Percentiles rank a stretch among this genome's conserved stretches.
These are phyloP conservation scores for Russula ochroleuca DNA, from an alignment of 768 basidiomycete genomes.

Conservation along the genomic window DNA sequence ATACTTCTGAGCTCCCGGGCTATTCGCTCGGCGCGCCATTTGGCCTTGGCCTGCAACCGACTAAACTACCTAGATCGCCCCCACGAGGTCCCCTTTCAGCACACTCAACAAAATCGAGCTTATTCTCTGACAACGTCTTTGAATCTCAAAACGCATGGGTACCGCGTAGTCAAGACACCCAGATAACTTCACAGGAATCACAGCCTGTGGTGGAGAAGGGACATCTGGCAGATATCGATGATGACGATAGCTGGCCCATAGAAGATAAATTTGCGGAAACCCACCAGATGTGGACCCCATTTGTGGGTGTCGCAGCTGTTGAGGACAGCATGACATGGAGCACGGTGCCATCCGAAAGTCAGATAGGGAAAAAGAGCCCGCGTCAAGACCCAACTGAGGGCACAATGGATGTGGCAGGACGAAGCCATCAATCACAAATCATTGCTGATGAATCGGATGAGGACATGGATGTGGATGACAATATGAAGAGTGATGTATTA, in stretches of 20 bases:
- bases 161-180: conserved; percentile 57
- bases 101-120: conserved; percentile 53
- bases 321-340: conserved; percentile 80
- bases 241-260: conserved; percentile 72
- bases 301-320: conserved; percentile 39
- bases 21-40: conserved; percentile 43
- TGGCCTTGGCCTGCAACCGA: conserved; percentile 41
- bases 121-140: conserved; percentile 49
- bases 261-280: conserved; percentile 57
- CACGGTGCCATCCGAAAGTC: conserved; percentile 58
- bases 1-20: conserved; percentile 37
- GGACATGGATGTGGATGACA: conserved; percentile 39
- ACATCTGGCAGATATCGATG: conserved; percentile 44
- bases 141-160: conserved; percentile 53
- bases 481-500: conserved; percentile 41
- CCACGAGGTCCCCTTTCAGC: conserved; percentile 37
- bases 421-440: conserved; percentile 12
- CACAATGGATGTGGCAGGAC: conserved; percentile 4
- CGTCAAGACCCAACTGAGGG: conserved; percentile 19
- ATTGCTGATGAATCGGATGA: conserved; percentile 28
- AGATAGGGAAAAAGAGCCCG: conserved; percentile 32
- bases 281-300: conserved; percentile 57
- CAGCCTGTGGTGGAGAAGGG: conserved; percentile 25
- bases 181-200: conserved; percentile 38
- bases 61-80: conserved; percentile 25